phyloP scores from a whole-genome alignment of 106 monocot genomes.

The Narthecium ossifragum region DNA sequence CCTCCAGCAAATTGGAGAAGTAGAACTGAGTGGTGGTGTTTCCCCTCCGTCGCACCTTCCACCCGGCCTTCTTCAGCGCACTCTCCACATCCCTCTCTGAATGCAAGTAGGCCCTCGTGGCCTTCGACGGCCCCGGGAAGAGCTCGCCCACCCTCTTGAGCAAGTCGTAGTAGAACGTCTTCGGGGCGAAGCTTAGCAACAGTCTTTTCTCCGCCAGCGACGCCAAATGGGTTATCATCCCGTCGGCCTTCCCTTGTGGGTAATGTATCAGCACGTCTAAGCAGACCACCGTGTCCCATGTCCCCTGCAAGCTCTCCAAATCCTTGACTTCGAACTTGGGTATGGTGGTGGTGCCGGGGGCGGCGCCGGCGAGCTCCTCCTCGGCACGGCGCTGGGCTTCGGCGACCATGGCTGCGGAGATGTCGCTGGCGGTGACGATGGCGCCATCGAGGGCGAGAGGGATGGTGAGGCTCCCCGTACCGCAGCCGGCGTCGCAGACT shows the following conservation, averaged over 20 bases:
- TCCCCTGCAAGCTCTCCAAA: conserved; percentile 70
- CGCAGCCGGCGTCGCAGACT: conserved; percentile 98
- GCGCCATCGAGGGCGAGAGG: conserved; percentile 86
- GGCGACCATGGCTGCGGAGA: conserved; percentile 85
- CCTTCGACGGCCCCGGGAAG: conserved; percentile 93
- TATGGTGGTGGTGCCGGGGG: conserved; percentile 10
- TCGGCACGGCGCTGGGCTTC: conserved; percentile 62
- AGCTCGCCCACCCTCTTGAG: conserved; percentile 89
- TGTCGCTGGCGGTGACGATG: conserved; percentile 66
- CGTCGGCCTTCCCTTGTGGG: conserved; percentile 78
- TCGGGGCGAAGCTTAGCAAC: conserved; percentile 83
- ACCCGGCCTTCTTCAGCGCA: conserved; percentile 74
- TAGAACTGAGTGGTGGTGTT: conserved; percentile 82
- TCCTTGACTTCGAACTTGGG: conserved; percentile 78
- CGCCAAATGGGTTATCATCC: conserved; percentile 84
- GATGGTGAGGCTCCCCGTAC: conserved; percentile 83
- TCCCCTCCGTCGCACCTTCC: conserved; percentile 57
- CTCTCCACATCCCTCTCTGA: conserved; percentile 79
- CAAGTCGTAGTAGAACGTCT: conserved; percentile 63
- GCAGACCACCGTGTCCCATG: conserved; percentile 79
- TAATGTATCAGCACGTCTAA: conserved; percentile 95
- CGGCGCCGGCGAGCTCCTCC: conserved; percentile 6
- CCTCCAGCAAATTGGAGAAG: conserved; percentile 81
- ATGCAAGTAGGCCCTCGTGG: conserved; percentile 93
- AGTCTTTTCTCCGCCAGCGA: conserved; percentile 76